A percentile compares a stretch with the other conserved stretches of the same genome.
Evolutionary conservation across 83 land plant species (phyloP).

Genomic region (Thuja plicata): DNA sequence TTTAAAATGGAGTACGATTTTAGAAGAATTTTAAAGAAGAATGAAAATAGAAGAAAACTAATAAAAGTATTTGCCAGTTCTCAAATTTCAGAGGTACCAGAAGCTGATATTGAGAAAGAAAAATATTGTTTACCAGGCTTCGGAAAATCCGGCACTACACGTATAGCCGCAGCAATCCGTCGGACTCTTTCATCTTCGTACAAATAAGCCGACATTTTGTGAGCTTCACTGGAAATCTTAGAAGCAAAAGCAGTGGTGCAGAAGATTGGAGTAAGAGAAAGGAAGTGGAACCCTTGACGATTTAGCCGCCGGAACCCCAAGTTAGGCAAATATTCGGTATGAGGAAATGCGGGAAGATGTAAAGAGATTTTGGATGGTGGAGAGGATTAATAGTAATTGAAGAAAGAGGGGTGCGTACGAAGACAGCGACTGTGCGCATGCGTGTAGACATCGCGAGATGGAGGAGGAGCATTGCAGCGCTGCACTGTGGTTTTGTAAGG

Average conservation of each 20-base stretch:
- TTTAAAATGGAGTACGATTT: too few relatives aligned
- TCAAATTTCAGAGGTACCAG: not conserved
- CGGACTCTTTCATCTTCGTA: constrained; percentile 25
- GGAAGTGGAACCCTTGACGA: constrained; percentile 1
- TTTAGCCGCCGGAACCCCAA: not conserved
- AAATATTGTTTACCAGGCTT: constrained; percentile 30
- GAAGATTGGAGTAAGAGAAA: not conserved
- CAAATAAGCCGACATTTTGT: constrained; percentile 35
- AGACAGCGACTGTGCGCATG: not conserved
- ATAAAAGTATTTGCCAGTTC: not conserved
- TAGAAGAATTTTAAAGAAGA: too few relatives aligned
- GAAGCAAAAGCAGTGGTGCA: too few relatives aligned
- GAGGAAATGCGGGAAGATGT: not conserved
- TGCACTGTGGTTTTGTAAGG: not conserved
- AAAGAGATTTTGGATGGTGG: not conserved
- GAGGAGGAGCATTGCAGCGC: not conserved
- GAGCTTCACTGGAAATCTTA: not conserved
- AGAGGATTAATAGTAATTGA: not conserved
- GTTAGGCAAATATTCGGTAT: not conserved
- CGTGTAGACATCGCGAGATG: not conserved
- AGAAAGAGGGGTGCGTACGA: not conserved
- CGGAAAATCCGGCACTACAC: constrained; percentile 45
- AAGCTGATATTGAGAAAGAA: too few relatives aligned
- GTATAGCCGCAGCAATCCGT: constrained; percentile 29
- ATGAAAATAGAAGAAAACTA: not conserved